Evolutionary conservation across 1,139 yeast genomes (phyloP).

Genomic region (Diutina siamensis): DNA sequence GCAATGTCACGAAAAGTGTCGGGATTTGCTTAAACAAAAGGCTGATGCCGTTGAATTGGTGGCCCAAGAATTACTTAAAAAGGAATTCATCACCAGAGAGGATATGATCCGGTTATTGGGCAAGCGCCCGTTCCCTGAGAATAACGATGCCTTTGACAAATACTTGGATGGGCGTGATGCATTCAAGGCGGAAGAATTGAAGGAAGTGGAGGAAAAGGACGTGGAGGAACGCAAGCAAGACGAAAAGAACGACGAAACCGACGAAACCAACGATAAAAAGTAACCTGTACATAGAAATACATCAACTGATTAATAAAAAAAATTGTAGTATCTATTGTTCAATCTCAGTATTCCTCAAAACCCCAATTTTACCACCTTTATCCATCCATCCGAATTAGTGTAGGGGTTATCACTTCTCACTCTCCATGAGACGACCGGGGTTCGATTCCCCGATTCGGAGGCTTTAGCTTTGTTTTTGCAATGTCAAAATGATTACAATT

Average conservation of each 20-base stretch:
- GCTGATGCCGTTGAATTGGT: slow-evolving; percentile 53
- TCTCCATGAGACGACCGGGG: too few species aligned
- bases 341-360: too few species aligned
- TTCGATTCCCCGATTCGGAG: too few species aligned
- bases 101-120: slow-evolving; percentile 70
- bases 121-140: slow-evolving; percentile 65
- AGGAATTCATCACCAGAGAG: slow-evolving; percentile 70
- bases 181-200: slow-evolving; percentile 12
- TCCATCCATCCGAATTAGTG: too few species aligned
- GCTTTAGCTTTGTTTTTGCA: too few species aligned
- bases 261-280: background rate
- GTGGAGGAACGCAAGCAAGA: background rate
- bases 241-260: background rate
- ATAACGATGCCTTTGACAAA: slow-evolving; percentile 72
- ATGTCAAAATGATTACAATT: too few species aligned
- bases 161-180: slow-evolving; percentile 42
- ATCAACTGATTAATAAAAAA: too few species aligned
- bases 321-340: too few species aligned
- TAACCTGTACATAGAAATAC: background rate
- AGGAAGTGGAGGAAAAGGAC: background rate
- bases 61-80: slow-evolving; percentile 53
- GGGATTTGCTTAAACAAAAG: slow-evolving; percentile 42
- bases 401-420: too few species aligned
- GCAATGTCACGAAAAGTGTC: slow-evolving; percentile 41
- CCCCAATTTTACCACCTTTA: too few species aligned